Base-by-base conservation (phyloP, 345 rosid genomes). In the Geranium brycei region DNA sequence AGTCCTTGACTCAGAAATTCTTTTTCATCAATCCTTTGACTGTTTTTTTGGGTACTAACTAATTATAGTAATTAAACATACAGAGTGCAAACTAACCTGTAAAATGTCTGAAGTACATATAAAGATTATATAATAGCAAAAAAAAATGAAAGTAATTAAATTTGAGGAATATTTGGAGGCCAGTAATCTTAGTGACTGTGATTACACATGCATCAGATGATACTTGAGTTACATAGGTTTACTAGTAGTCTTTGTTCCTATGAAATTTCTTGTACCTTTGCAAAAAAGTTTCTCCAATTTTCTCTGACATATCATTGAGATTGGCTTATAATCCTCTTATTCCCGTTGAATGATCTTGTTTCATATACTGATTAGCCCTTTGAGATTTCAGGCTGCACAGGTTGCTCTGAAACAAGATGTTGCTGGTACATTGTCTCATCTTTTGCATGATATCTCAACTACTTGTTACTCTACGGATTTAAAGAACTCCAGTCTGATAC, bases 391-490 rank as follows among this genome's bases (percentile, higher is more conserved):
- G 99, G 97, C 86, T 80, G 86, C 86, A 81, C 79, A 70, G 73
- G 66, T 65, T 70, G 76, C 85, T 68, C 73, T 95, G 64, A 85
- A 85, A 80, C 81, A 88, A 76, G 87, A 78, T 73, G 76, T 88
- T 66, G 74, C 80, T 13, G 72, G 80, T 76, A 71, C 75, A 65
- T 87, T 88, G 75, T 80, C 87, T 72, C 78, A 79, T 71, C 96
- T 88, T 77, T 77, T 73, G 70, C 87, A 76, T 60, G 87, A 91
- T 76, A 87, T 95, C 68, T 82, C 87, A 87, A 96, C 96, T 95
- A 68, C 56, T 7, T 76, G 23, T 59, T 41, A 35, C 72, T 61
- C 6, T 59, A 60, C 14, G 57, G 41, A 35, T 35, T 35, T 35
- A 32, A 32, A 32, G 38, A 55, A 1, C 62, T 5, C 17, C 51